Evolutionary conservation across 1,284 basidiomycete genomes (phyloP), one percentile per base, ranked within the genome.

Genomic region (Malassezia psittaci): DNA sequence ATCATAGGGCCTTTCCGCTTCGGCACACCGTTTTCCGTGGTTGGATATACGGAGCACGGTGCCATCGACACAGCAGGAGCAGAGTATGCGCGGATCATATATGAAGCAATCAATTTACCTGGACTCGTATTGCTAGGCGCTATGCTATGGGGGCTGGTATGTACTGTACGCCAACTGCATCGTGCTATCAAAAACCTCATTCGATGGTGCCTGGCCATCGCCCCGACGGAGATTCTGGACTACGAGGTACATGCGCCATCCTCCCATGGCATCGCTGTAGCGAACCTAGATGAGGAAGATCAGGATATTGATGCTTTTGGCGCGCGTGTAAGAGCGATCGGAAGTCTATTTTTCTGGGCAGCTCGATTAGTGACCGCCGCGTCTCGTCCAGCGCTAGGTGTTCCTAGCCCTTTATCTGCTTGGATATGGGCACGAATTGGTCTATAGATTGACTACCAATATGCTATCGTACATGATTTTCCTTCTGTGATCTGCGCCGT

Each of bases 21-120:
- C 11, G 54, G 54, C n/a, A 15, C 35, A 24, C 48, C 54, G 16
- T 51, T 56, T 21, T 9, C 39, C 13, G 32, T 48, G 9, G 42
- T 45, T 8, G 54, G 24, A n/a, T 38, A 24, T 16, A 13, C 39
- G 35, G 33, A 45, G 24, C 41, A 36, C 13, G 10, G 19, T 11
- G 54, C 36, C 33, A 10, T 36, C 5, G 1, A 47, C 9, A 16
- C 13, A 13, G 8, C 8, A n/a, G 18, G 15, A 3, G 16, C 43
- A 9, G 24, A 24, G 3, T 38, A 38, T 32, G 51, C 43, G 13
- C 36, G n/a, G 19, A 34, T 48, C 16, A 40, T 52, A 9, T 52
- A 51, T 45, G 35, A 57, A 16, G 37, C 42, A n/a, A 34, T 35
- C 38, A 52, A 41, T 36, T 15, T 35, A 6, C 15, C 33, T 9